These are phyloP conservation scores for Cytospora piceae DNA, from an alignment of 2,329 filamentous ascomycete species.

Conservation along the genomic window DNA sequence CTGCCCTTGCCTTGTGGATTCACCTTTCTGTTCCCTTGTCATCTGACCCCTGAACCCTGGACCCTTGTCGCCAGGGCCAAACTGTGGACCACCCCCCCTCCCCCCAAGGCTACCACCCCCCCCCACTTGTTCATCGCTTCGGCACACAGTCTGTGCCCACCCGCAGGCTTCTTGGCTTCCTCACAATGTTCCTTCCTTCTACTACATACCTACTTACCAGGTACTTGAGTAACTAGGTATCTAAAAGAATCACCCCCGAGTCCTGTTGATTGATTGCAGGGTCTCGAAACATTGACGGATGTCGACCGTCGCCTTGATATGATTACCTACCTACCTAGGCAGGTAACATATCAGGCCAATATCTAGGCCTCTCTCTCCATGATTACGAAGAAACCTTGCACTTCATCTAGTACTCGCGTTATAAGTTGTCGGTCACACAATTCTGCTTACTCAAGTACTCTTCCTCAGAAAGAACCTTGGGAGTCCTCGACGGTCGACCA, in stretches of 20 bases:
- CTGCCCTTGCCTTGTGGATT: neutral
- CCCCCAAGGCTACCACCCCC: neutral
- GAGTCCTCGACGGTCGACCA: neutral
- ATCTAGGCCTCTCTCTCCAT: neutral
- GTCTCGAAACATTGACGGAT: neutral
- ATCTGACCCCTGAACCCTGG: neutral
- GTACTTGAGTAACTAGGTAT: neutral
- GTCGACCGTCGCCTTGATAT: neutral
- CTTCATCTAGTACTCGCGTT: neutral
- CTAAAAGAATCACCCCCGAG: neutral
- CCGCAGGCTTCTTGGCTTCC: conserved; percentile 13
- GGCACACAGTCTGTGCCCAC: conserved; percentile 10
- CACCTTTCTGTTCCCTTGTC: neutral
- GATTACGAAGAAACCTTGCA: neutral
- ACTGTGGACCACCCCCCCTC: neutral
- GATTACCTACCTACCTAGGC: neutral
- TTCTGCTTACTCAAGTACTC: neutral
- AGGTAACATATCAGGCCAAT: neutral
- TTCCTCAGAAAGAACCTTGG: too few species aligned
- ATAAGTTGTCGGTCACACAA: neutral
- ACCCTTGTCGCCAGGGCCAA: conserved; percentile 11
- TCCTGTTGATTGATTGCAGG: neutral
- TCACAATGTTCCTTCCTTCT: neutral
- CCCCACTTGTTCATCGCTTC: conserved; percentile 7
- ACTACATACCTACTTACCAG: neutral